Evolutionary conservation across 2,329 filamentous ascomycete genomes (phyloP), one percentile per base, ranked within the genome.

Genomic region (Ophiostoma triangulosporum): DNA sequence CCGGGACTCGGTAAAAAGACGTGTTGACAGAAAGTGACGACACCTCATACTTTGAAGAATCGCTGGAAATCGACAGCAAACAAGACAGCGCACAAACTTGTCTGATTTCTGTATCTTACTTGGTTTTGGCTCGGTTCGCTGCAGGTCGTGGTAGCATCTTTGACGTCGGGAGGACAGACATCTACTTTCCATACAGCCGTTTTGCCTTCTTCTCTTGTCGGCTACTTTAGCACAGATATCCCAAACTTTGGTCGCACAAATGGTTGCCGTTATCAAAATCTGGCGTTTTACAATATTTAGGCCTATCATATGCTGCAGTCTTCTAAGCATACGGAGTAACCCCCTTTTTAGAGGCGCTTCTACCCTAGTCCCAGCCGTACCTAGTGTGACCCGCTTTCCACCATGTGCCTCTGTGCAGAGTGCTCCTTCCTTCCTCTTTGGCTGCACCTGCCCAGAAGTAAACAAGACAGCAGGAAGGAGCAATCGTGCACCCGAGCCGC

Each of bases 381-480:
- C 46, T 55, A 55, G 54, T 38, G 22, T 17, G 50, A 14, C 36
- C 54, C 54, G 36, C 50, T 48, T 48, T 50, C n/a, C n/a, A n/a
- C n/a, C n/a, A n/a, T n/a, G n/a, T n/a, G 33, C 29, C 29, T 15
- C 26, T 35, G 17, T 33, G 26, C 15, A 32, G 22, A 36, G 22
- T 11, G 15, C 15, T 27, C 32, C 22, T 29, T 11, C 46, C 12
- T 43, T 22, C n/a, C 31, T 43, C 52, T 46, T 50, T 32, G 35
- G 40, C 43, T 35, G 24, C 24, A 24, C 24, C 14, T 11, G 24
- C 22, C 17, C 24, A 40, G 20, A 54, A 54, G 53, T 54, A 54
- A 54, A 54, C 53, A 54, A 48, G 26, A 17, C 22, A 31, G 26
- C 26, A 48, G 46, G 46, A 48, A 48, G 46, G 46, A 32, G 27